phyloP scores from a whole-genome alignment of 371 early-diverging fungal species.

The Actinomortierella ambigua region DNA sequence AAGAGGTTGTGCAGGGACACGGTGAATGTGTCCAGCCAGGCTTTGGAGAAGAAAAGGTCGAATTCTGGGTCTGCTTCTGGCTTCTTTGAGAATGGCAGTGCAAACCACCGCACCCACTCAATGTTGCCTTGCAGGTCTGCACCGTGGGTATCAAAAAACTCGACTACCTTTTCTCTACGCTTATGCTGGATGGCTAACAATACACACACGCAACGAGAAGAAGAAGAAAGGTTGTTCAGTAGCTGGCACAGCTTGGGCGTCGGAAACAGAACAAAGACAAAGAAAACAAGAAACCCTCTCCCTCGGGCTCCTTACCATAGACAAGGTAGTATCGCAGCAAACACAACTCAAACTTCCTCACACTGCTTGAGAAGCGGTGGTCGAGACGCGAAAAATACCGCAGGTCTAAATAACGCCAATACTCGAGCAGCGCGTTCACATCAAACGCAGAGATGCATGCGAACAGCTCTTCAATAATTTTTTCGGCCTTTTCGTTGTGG shows the following conservation, averaged over 20 bases:
- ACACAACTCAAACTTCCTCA: conserved; percentile 68
- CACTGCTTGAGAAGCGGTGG: conserved; percentile 63
- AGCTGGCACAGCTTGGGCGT: not conserved
- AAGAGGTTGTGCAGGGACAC: conserved; percentile 69
- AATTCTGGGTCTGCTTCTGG: conserved; percentile 67
- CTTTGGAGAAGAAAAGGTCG: conserved; percentile 67
- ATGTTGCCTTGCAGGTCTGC: conserved; percentile 62
- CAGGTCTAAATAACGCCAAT: conserved; percentile 69
- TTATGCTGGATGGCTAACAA: conserved; percentile 70
- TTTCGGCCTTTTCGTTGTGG: too few relatives aligned
- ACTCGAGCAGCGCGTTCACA: conserved; percentile 59
- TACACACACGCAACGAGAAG: not conserved
- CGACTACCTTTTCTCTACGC: conserved; percentile 59
- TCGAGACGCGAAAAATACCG: conserved; percentile 73
- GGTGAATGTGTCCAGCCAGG: conserved; percentile 70
- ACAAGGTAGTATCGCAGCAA: conserved; percentile 66
- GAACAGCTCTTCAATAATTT: conserved; percentile 67
- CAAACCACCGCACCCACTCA: conserved; percentile 75
- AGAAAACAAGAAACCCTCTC: not conserved
- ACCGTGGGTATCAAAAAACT: conserved; percentile 68
- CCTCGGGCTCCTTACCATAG: conserved; percentile 50
- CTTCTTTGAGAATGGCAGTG: conserved; percentile 66
- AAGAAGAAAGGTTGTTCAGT: not conserved
- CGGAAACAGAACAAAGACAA: not conserved
- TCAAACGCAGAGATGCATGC: conserved; percentile 58